Conservation (phyloP, 1,284 basidiomycete genomes). For the Inonotus obliquus region DNA sequence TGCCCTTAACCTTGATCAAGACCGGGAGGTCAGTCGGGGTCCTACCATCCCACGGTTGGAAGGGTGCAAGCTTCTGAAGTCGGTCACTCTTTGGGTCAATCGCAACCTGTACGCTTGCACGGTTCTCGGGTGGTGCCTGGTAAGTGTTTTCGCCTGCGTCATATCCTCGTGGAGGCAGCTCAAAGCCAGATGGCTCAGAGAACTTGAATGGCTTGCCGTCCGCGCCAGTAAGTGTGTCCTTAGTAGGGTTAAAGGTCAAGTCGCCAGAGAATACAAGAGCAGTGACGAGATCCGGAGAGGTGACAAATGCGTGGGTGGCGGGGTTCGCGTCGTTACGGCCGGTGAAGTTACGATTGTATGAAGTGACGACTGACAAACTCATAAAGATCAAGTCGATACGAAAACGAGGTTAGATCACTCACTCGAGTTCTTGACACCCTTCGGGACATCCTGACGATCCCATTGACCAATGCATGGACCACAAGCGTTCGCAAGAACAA, state of each 20-base stretch:
- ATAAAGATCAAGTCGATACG: neutral
- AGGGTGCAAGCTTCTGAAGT: conserved; percentile 91
- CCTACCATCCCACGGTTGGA: conserved; percentile 92
- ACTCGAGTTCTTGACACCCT: conserved; percentile 96
- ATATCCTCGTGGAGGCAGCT: conserved; percentile 93
- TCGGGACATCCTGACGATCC: conserved; percentile 95
- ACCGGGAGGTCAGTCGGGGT: conserved; percentile 86
- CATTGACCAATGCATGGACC: conserved; percentile 99
- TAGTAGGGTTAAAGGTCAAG: conserved; percentile 96
- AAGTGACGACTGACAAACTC: conserved; percentile 78
- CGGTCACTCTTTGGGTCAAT: conserved; percentile 90
- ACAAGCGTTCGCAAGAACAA: conserved; percentile 97
- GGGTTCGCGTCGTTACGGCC: conserved; percentile 99
- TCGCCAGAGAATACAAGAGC: conserved; percentile 94
- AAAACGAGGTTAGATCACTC: conserved; percentile 25
- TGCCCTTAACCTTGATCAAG: conserved; percentile 98
- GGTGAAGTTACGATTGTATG: conserved; percentile 99
- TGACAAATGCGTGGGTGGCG: conserved; percentile 97
- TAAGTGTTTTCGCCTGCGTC: conserved; percentile 97
- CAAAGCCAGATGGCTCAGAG: conserved; percentile 82
- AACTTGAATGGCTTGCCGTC: conserved; percentile 99
- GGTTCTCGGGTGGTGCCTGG: conserved; percentile 90
- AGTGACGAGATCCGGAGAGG: conserved; percentile 97
- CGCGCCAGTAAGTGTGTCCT: conserved; percentile 82
- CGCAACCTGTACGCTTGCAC: conserved; percentile 79